Evolutionary conservation across 306 rosid species (phyloP).

Genomic region (Inga laurina): DNA sequence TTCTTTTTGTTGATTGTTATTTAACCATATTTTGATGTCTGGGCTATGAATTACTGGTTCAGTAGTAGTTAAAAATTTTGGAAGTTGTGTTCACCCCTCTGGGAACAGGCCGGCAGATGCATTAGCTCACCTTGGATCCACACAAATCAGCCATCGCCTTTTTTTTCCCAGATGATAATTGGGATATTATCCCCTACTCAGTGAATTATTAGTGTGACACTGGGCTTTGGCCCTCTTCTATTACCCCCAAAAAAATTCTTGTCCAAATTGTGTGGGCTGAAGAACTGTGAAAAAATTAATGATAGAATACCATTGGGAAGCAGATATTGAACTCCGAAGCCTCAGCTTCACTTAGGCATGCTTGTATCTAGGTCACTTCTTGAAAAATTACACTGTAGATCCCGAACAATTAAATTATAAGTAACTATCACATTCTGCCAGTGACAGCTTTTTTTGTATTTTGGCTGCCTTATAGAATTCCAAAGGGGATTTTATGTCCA

Average conservation of each 20-base stretch:
- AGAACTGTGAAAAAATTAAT: conserved; percentile 11
- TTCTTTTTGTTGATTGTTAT: neutral
- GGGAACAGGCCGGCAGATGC: neutral
- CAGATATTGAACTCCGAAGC: conserved; percentile 26
- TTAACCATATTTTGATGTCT: neutral
- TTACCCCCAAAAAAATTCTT: no score
- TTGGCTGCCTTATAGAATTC: conserved; percentile 50
- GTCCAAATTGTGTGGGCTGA: neutral
- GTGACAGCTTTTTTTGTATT: conserved; percentile 16
- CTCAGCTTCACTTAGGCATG: neutral
- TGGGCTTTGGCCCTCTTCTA: no score
- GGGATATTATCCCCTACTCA: no score
- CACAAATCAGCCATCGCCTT: no score
- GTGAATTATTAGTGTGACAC: no score
- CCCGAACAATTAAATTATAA: conserved; percentile 18
- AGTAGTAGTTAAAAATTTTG: neutral
- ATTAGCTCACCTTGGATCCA: no score
- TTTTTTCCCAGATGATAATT: no score
- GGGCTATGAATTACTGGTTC: neutral
- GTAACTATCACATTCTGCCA: conserved; percentile 14
- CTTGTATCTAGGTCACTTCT: conserved; percentile 12
- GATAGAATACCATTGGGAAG: conserved; percentile 10
- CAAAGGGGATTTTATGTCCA: conserved; percentile 52
- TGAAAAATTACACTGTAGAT: neutral
- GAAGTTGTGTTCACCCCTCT: neutral